A percentile compares a stretch with the other conserved stretches of the same genome.
Evolutionary conservation across 345 rosid genomes (phyloP).

Genomic region (Mangifera indica): DNA sequence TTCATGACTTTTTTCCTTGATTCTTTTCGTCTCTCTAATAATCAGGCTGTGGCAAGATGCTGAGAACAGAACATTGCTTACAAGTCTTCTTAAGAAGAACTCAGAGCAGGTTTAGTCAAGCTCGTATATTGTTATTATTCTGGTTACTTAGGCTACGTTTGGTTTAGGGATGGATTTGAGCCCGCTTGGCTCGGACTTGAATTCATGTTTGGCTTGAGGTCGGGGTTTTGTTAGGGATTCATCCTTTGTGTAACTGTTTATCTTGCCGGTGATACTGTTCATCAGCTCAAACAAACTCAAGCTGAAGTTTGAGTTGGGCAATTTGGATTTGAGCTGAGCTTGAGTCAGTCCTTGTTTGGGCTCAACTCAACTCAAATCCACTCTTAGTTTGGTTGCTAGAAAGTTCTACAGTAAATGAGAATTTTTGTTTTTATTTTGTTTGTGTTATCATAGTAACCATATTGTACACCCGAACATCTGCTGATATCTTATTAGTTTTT

Average conservation of each 20-base stretch:
- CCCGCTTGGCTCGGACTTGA: too few species aligned
- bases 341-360: too few species aligned
- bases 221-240: too few species aligned
- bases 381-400: neutral
- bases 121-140: neutral
- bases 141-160: conserved; percentile 4
- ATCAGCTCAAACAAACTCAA: neutral
- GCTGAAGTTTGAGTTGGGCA: too few species aligned
- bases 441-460: neutral
- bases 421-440: too few species aligned
- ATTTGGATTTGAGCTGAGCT: too few species aligned
- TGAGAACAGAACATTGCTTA: conserved; percentile 67
- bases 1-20: neutral
- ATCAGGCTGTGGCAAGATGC: conserved; percentile 97
- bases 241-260: too few species aligned
- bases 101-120: conserved; percentile 57
- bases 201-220: too few species aligned
- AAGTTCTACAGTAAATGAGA: neutral
- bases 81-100: conserved; percentile 63
- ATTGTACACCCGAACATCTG: neutral
- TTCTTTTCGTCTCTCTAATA: neutral
- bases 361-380: too few species aligned
- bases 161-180: neutral
- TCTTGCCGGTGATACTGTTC: too few species aligned
- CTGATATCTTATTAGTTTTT: neutral